A percentile compares a stretch with the other conserved stretches of the same genome.
These are phyloP conservation scores for Fulvia fulva DNA, from an alignment of 2,329 filamentous ascomycete species.

Conservation along the genomic window DNA sequence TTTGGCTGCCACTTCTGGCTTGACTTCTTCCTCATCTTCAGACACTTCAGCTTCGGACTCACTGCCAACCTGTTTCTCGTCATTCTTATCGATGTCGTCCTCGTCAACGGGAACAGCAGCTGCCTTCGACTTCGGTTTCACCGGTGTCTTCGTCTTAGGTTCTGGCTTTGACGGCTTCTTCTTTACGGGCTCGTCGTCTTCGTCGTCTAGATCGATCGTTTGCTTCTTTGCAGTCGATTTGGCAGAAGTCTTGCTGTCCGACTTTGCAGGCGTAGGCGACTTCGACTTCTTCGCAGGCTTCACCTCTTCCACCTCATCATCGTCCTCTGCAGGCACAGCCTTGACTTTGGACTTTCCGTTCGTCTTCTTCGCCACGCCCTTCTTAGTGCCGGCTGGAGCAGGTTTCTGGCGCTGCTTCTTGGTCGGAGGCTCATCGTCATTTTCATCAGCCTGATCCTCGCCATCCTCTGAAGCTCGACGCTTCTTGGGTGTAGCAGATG, in stretches of 20 bases:
- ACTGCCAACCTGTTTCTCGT: conserved; percentile 21
- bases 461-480: conserved; percentile 22
- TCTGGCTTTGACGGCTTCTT: conserved; percentile 1
- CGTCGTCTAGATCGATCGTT: conserved; percentile 17
- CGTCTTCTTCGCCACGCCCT: conserved; percentile 23
- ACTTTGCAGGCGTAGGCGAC: background rate
- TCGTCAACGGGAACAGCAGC: background rate
- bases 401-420: conserved; percentile 34
- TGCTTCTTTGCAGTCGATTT: conserved; percentile 11
- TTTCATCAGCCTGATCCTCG: conserved; percentile 26
- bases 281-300: conserved; percentile 2
- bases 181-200: conserved; percentile 1
- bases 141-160: conserved; percentile 10
- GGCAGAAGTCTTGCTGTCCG: conserved; percentile 9
- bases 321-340: conserved; percentile 4
- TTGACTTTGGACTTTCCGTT: conserved; percentile 11
- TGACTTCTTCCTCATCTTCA: conserved; percentile 57
- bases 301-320: conserved; percentile 11
- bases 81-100: conserved; percentile 6
- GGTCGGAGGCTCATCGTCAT: conserved; percentile 33
- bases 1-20: conserved; percentile 68
- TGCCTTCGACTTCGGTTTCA: conserved; percentile 1
- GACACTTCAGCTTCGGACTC: conserved; percentile 44
- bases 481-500: conserved; percentile 27
- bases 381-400: conserved; percentile 23